These are phyloP conservation scores for Penicillium macrosclerotiorum DNA, from an alignment of 495 filamentous ascomycete genomes.

Conservation along the genomic window DNA sequence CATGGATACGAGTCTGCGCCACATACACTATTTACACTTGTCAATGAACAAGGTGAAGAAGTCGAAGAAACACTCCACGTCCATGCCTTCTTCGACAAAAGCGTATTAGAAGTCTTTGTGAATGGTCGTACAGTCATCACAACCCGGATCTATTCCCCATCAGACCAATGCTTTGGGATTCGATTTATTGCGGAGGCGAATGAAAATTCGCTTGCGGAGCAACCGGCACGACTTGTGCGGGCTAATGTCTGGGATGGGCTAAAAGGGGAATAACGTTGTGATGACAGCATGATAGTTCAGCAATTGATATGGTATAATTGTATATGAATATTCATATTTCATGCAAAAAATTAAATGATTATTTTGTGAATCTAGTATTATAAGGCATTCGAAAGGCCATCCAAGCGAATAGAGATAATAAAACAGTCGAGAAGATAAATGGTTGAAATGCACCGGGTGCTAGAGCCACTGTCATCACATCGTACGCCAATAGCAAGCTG, in stretches of 20 bases:
- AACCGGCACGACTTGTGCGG: constrained; percentile 16
- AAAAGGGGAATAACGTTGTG: too few species aligned
- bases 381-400: too few species aligned
- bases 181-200: constrained; percentile 29
- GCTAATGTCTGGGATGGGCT: constrained; percentile 36
- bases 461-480: too few species aligned
- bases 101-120: constrained; percentile 41
- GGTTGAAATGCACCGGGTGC: too few species aligned
- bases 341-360: too few species aligned
- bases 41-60: constrained; percentile 15
- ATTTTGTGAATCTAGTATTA: too few species aligned
- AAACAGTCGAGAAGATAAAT: too few species aligned
- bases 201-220: not conserved
- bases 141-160: constrained; percentile 31
- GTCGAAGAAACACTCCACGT: constrained; percentile 33
- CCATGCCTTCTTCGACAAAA: constrained; percentile 36
- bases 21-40: constrained; percentile 36
- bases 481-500: too few species aligned
- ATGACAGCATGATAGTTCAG: too few species aligned
- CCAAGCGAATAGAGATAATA: too few species aligned
- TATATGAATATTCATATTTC: too few species aligned
- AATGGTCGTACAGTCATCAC: constrained; percentile 39
- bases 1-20: constrained; percentile 30
- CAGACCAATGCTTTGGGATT: constrained; percentile 14
- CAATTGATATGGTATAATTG: too few species aligned